Base-by-base conservation (phyloP, 2,329 filamentous ascomycete genomes). In the Rhynchosporium graminicola region DNA sequence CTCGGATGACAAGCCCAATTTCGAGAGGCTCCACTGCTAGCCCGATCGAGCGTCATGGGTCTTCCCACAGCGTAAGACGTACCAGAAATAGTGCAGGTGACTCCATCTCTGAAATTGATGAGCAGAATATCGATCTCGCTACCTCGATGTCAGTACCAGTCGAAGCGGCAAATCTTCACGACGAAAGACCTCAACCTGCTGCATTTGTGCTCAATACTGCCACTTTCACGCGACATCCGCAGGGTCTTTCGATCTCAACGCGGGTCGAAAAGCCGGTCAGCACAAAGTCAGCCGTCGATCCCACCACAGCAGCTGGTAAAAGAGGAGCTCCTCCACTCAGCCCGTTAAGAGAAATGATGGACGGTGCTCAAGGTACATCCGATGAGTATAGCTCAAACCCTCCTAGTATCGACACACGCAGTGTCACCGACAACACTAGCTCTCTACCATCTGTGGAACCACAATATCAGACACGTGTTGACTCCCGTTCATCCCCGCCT, bases 331-430 rank as follows among this genome's bases (percentile, higher is more conserved):
- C 73, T 60, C 68, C 71, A 8, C 68, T 75, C 12, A 73, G 74
- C 15, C 73, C 74, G 6, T 62, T 75, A 12, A 70, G 70, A 20
- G 74, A 75, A 61, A 67, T 74, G 65, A 70, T 70, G 63, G 73
- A 76, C 62, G 69, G 63, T 29, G 69, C 69, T 31, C 66, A 60
- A 20, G 71, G 72, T 33, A 70, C 68, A 38, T 73, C 71, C 9
- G 73, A 75, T 59, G 71, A 75, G 60, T 63, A 66, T 26, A 70
- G 67, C 33, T 69, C 67, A 31, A 63, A 64, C 43, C 66, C 68
- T 31, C 67, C 67, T 33, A 70, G 67, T 57, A 55, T 59, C 29
- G 56, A 56, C 7, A 36, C 33, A 36, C 33, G 9, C 9, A 68
- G 64, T 48, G 12, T 48, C 12, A 64, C 63, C 29, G 68, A 70